Conservation (phyloP, 2,329 filamentous ascomycete species). For the Alternaria triticimaculans region DNA sequence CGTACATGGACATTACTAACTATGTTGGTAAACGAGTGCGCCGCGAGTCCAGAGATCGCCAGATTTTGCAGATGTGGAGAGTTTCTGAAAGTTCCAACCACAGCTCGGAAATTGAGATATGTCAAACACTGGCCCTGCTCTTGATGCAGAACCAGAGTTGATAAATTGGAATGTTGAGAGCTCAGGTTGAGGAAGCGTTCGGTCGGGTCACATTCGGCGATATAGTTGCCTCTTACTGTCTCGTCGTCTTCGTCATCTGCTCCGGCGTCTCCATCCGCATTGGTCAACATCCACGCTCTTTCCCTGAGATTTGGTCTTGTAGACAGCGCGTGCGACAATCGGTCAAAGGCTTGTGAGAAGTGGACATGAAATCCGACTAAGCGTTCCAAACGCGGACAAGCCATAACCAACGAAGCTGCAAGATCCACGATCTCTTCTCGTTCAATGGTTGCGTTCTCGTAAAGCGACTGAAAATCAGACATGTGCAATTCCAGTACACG, state of each 20-base stretch:
- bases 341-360: slow-evolving; percentile 61
- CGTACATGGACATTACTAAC: slow-evolving; percentile 17
- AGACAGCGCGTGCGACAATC: slow-evolving; percentile 62
- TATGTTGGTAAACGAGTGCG: slow-evolving; percentile 62
- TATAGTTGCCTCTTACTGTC: slow-evolving; percentile 31
- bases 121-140: slow-evolving; percentile 41
- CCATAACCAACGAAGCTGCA: slow-evolving; percentile 64
- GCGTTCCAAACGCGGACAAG: slow-evolving; percentile 63
- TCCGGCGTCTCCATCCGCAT: slow-evolving; percentile 25
- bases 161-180: slow-evolving; percentile 57
- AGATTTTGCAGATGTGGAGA: slow-evolving; percentile 62
- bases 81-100: slow-evolving; percentile 60
- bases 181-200: slow-evolving; percentile 64
- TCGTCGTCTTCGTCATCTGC: slow-evolving; percentile 41
- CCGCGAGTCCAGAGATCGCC: slow-evolving; percentile 61
- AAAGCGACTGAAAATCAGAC: slow-evolving; percentile 54
- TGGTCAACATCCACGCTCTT: slow-evolving; percentile 61
- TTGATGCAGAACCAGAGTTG: slow-evolving; percentile 59
- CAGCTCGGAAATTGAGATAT: slow-evolving; percentile 61
- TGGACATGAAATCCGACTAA: slow-evolving; percentile 61
- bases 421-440: slow-evolving; percentile 59
- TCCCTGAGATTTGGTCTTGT: slow-evolving; percentile 61
- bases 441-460: slow-evolving; percentile 49
- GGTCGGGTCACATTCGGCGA: slow-evolving; percentile 55
- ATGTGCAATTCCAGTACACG: slow-evolving; percentile 62